Percentiles rank a stretch among this genome's conserved stretches.
phyloP scores from a whole-genome alignment of 805 yeast genomes.

The Cyberlindnera amylophila region DNA sequence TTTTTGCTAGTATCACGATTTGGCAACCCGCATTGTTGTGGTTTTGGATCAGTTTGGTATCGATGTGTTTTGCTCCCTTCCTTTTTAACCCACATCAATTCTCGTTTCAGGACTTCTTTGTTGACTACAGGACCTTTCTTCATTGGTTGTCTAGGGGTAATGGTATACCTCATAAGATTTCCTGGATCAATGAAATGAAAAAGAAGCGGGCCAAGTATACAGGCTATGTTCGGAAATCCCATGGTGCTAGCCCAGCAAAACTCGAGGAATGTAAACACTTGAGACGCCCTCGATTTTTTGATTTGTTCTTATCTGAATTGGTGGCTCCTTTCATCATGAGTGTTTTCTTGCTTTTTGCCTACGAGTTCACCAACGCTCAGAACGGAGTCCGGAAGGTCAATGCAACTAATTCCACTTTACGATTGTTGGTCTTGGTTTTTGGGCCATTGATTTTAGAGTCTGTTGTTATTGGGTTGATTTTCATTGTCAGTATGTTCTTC shows the following conservation, averaged over 20 bases:
- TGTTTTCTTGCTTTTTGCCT: constrained; percentile 66
- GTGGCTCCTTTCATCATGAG: constrained; percentile 69
- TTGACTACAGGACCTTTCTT: constrained; percentile 59
- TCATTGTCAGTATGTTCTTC: constrained; percentile 14
- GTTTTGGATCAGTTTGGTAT: constrained; percentile 69
- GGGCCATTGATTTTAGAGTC: constrained; percentile 44
- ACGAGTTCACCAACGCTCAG: constrained; percentile 79
- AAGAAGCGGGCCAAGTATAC: constrained; percentile 83
- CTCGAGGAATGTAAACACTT: constrained; percentile 40
- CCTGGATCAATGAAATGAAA: constrained; percentile 79
- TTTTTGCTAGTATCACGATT: constrained; percentile 75
- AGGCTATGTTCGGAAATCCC: constrained; percentile 77
- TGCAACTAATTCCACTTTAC: constrained; percentile 53
- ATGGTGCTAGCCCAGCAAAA: constrained; percentile 64
- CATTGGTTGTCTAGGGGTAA: constrained; percentile 86
- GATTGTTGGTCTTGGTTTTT: constrained; percentile 52
- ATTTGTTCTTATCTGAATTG: constrained; percentile 77
- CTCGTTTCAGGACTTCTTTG: constrained; percentile 61
- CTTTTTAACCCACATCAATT: constrained; percentile 78
- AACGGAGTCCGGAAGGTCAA: constrained; percentile 62
- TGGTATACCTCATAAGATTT: constrained; percentile 55
- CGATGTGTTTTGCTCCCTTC: constrained; percentile 68
- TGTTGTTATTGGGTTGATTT: constrained; percentile 28
- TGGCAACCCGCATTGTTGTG: constrained; percentile 75
- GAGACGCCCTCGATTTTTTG: constrained; percentile 73